Base-by-base conservation (phyloP, 2,329 filamentous ascomycete species). In the Claviceps capensis region DNA sequence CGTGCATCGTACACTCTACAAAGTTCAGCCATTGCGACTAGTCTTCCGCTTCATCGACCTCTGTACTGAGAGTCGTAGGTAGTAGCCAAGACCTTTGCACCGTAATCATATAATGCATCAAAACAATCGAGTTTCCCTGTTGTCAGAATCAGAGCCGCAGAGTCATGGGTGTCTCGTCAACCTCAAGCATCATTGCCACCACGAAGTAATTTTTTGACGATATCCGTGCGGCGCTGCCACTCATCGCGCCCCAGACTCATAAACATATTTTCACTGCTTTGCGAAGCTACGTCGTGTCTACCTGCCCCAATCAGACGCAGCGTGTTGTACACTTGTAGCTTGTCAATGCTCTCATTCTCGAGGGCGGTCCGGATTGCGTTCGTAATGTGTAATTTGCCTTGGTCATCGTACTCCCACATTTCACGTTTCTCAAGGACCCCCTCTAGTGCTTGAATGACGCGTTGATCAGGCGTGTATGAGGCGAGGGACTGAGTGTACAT, bases 241-340 rank as follows among this genome's bases (percentile, higher is more conserved):
- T 71, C 68, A 1, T 67, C 59, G 38, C 61, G 59, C 4, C 68
- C 68, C 1, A 71, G 53, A n/a, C 69, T 55, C 17, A 55, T 54
- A 36, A 71, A 61, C 52, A 70, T 58, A 9, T 56, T 51, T 30
- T 61, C 45, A 53, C 63, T 57, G 59, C 58, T 59, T 58, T 65
- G 58, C 46, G 62, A 56, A 6, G 59, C 58, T 14, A 63, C 61
- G 7, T 63, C 56, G 14, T 59, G 54, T 22, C 58, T 60, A 2
- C 67, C 67, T 3, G 66, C 60, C 34, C 60, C 62, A 16, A 67
- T 54, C 7, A 67, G 58, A 17, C 66, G 61, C 48, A 69, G 48
- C 4, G 59, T 49, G 11, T 63, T 57, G 53, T 69, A 64, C n/a
- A 63, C 42, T 3, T 47, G 47, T 5, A 59, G 48, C 22, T 54